Base-by-base conservation (phyloP, 108 stramenopile genomes). In the Pseudonitzschia delicatissima region DNA sequence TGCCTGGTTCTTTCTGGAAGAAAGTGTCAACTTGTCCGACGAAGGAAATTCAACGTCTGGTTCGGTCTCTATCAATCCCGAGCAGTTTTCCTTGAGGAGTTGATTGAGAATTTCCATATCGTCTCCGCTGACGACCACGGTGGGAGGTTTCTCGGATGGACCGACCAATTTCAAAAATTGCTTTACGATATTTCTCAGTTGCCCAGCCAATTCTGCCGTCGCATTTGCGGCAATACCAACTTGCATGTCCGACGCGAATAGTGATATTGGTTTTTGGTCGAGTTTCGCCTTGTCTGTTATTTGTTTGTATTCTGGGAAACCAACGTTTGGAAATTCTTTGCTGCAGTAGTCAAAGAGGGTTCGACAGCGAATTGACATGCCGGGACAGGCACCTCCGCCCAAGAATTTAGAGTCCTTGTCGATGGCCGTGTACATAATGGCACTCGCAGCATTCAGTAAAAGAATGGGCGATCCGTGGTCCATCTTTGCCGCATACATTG, bases 381-480 rank as follows among this genome's bases (percentile, higher is more conserved):
- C 92, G 0, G 84, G 81, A 5, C 72, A 66, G 58, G 87, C 88
- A 15, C 88, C 88, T 15, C 85, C 88, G 25, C 92, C 92, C 60
- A 88, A 31, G 12, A 93, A 73, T 8, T 79, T 60, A 1, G 87
- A 88, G 8, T 74, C 58, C 1, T 36, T 34, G 59, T 90, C 79
- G 12, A 81, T 58, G 8, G 77, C 92, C 0, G 84, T 77, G 63
- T 88, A 93, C 0, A 88, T 93, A 44, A 79, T 68, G 39, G 85
- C 84, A 0, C 81, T 86, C 0, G 85, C 87, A 9, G 81, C 85
- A 53, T 89, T 85, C 68, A 89, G 68, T 1, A 86, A 81, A 33
- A 77, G 39, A 7, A 77, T 73, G 1, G 87, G 84, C 34, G 57
- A 57, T 5, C 83, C 85, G 67, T 27, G 28, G 5, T 51, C 50